Percentiles rank a stretch among this genome's conserved stretches.
Conservation (phyloP, 176 grass and related monocot species). For the Pontederia crassipes region DNA sequence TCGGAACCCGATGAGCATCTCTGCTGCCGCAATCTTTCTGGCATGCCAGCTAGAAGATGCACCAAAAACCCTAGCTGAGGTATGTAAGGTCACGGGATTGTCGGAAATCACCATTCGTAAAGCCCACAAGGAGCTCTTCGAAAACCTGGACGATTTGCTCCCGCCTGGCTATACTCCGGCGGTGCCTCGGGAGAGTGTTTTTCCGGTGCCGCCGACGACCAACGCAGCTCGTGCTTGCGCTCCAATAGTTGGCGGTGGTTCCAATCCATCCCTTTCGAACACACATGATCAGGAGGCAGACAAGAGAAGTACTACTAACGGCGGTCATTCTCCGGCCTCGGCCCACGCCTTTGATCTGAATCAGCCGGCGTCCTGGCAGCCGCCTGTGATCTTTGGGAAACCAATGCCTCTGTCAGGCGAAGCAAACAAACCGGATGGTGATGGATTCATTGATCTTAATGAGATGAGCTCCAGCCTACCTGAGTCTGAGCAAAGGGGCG, state of each 20-base stretch:
- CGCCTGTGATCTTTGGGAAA: slow-evolving; percentile 25
- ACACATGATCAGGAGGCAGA: slow-evolving; percentile 34
- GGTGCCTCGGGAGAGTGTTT: slow-evolving; percentile 79
- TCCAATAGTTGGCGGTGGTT: slow-evolving; percentile 37
- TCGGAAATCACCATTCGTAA: slow-evolving; percentile 93
- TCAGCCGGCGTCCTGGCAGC: slow-evolving; percentile 31
- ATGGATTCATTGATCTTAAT: slow-evolving; percentile 45
- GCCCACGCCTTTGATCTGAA: slow-evolving; percentile 33
- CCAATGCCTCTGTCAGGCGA: slow-evolving; percentile 21
- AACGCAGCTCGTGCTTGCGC: slow-evolving; percentile 42
- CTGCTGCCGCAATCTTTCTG: slow-evolving; percentile 88
- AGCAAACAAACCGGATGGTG: slow-evolving; percentile 29
- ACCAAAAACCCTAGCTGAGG: slow-evolving; percentile 90
- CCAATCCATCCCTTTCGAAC: slow-evolving; percentile 10
- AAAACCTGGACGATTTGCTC: slow-evolving; percentile 87
- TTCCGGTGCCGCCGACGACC: slow-evolving; percentile 69
- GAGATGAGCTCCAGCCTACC: slow-evolving; percentile 23
- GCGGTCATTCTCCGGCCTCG: slow-evolving; percentile 21
- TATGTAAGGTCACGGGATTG: slow-evolving; percentile 91
- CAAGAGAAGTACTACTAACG: slow-evolving; percentile 23
- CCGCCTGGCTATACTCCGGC: slow-evolving; percentile 84
- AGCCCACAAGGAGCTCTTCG: slow-evolving; percentile 95
- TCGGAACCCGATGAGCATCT: slow-evolving; percentile 95
- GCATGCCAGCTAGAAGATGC: slow-evolving; percentile 94
- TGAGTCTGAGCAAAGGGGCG: slow-evolving; percentile 26